Conservation (phyloP, 2,329 filamentous ascomycete species). For the Alternaria arbusti region DNA sequence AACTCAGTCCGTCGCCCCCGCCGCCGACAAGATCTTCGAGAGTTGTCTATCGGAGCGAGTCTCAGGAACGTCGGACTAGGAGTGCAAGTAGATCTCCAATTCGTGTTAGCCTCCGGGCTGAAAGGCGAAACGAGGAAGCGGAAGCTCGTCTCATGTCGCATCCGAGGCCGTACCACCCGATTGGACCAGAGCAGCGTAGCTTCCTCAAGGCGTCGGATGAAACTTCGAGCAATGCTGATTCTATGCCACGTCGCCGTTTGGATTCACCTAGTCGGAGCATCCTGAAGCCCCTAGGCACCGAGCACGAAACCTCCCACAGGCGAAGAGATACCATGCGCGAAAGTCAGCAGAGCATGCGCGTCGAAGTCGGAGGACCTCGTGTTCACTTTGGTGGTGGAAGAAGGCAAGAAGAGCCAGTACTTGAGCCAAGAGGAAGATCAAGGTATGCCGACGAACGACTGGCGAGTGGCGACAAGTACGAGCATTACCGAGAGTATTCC, state of each 20-base stretch:
- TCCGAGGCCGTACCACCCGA: constrained; percentile 29
- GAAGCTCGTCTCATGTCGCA: constrained; percentile 33
- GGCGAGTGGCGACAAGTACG: constrained; percentile 10
- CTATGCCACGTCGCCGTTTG: constrained; percentile 6
- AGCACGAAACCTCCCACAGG: constrained; percentile 23
- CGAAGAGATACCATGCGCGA: constrained; percentile 23
- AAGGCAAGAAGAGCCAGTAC: background rate
- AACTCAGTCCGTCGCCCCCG: constrained; percentile 34
- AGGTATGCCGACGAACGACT: constrained; percentile 10
- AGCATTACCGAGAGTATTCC: constrained; percentile 20
- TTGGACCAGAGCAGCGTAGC: constrained; percentile 25
- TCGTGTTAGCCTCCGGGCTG: constrained; percentile 6
- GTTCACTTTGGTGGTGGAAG: constrained; percentile 38
- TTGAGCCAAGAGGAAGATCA: constrained; percentile 1
- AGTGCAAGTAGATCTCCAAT: constrained; percentile 20
- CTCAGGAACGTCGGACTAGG: constrained; percentile 19
- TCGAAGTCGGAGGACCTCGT: constrained; percentile 37
- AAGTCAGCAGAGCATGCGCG: constrained; percentile 36
- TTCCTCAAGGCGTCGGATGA: constrained; percentile 24
- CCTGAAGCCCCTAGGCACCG: constrained; percentile 25
- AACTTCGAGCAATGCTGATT: constrained; percentile 20
- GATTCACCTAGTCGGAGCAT: constrained; percentile 33
- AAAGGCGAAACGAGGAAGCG: constrained; percentile 24
- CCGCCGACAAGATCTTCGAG: constrained; percentile 21
- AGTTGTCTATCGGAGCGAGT: constrained; percentile 21